Base-by-base conservation (phyloP, 2,329 filamentous ascomycete species). In the Colletotrichum noveboracense region DNA sequence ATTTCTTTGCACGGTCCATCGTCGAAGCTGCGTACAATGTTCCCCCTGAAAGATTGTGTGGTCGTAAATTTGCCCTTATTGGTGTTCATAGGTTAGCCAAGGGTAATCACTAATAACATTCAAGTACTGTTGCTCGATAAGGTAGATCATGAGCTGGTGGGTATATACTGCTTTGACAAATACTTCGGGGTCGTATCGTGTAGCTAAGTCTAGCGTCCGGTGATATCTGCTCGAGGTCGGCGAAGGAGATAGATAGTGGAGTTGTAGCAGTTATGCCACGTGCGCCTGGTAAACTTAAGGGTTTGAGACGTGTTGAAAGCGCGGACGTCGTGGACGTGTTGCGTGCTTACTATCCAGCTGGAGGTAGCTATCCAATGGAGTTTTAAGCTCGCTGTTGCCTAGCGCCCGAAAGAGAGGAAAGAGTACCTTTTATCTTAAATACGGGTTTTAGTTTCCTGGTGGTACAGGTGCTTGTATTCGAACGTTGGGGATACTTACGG, bases 341-440 rank as follows among this genome's bases (percentile, higher is more conserved):
- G 48, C 48, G 60, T 70, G 52, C 67, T 70, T 66, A 70, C 34
- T 70, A 24, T 34, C 21, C 12, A 70, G 66, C 21, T 60, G n/a
- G 36, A 66, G 48, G 56, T 48, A 26, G 24, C 4, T 24, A 60
- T 30, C 13, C 2, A 66, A 71, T 10, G 12, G n/a, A 60, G 9
- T 32, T 34, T 18, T 26, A 26, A 28, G 55, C 24, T 21, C 14
- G 24, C 24, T 30, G 24, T 30, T 13, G 55, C 55, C 55, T 58
- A 21, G 14, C 7, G 55, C 24, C 24, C 21, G 21, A 38, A 7
- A 36, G 34, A 36, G 55, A 58, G 10, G 55, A 30, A 26, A 21
- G 55, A 28, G 21, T 28, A 1, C 3, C 0, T 30, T 30, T 10
- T 18, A 30, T 30, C 24, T 30, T 7, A 30, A 18, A 16, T 58